Conservation (phyloP, 2,329 filamentous ascomycete genomes). For the Exophiala viscosa region DNA sequence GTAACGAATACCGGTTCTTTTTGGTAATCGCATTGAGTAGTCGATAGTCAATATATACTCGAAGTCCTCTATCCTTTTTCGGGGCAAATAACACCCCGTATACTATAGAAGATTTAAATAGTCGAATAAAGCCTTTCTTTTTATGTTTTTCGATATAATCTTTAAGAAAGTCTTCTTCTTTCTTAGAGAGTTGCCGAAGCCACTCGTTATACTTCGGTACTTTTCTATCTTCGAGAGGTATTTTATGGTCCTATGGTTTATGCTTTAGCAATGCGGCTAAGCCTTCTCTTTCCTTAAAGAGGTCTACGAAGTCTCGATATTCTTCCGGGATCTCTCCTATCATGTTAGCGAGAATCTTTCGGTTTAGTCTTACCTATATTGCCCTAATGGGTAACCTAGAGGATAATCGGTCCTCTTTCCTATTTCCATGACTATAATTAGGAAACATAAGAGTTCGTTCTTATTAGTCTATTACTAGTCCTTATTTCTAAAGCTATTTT, state of each 20-base stretch:
- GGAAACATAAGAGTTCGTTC: not conserved
- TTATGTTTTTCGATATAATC: not conserved
- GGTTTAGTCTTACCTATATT: not conserved
- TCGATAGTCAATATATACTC: not conserved
- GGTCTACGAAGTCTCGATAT: not conserved
- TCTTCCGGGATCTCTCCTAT: not conserved
- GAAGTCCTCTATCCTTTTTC: not conserved
- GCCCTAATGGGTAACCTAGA: not conserved
- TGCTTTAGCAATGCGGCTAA: not conserved
- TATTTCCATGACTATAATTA: not conserved
- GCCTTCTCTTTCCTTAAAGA: not conserved
- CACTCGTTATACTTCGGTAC: not conserved
- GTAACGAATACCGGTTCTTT: slow-evolving; percentile 2
- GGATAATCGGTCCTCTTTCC: not conserved
- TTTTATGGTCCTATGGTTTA: not conserved
- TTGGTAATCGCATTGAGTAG: not conserved
- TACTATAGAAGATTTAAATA: not conserved
- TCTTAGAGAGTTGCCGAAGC: too few relatives aligned
- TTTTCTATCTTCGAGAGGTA: not conserved
- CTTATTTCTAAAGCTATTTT: not conserved
- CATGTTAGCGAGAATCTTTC: not conserved
- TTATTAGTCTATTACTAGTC: too few relatives aligned
- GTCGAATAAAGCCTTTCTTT: slow-evolving; percentile 1
- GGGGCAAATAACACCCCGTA: not conserved
- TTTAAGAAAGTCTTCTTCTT: not conserved